Percentiles rank a stretch among this genome's conserved stretches.
Evolutionary conservation across 2,329 filamentous ascomycete genomes (phyloP).

Genomic region (Beauveria australis): DNA sequence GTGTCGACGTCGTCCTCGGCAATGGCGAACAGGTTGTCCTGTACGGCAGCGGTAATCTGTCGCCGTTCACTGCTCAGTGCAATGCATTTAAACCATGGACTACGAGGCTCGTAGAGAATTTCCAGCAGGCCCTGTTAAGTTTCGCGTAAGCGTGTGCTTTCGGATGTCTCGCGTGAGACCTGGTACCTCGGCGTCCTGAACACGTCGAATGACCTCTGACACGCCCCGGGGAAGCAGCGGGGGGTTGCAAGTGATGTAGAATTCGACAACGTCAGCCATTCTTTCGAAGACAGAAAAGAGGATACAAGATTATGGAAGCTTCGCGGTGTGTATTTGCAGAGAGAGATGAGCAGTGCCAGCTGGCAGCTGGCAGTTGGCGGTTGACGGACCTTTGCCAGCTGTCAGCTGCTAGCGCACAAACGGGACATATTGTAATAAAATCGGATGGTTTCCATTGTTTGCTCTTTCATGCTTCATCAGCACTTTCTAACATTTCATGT

Average conservation of each 20-base stretch:
- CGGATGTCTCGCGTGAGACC: neutral
- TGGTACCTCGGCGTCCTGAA: neutral
- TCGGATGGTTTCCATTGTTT: neutral
- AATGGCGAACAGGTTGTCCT: conserved; percentile 6
- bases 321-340: neutral
- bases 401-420: conserved; percentile 4
- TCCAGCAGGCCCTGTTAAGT: neutral
- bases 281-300: no score
- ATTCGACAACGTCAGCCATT: neutral
- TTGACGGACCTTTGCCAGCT: neutral
- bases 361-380: neutral
- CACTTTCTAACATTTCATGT: neutral
- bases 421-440: neutral
- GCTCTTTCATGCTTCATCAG: neutral
- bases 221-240: conserved; percentile 3
- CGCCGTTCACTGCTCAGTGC: neutral
- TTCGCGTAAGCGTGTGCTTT: neutral
- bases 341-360: neutral
- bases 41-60: neutral
- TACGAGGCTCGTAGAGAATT: conserved; percentile 3
- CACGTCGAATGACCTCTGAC: conserved; percentile 5
- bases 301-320: no score
- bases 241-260: conserved; percentile 6
- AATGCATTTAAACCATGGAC: conserved; percentile 6
- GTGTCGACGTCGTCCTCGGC: conserved; percentile 5